These are phyloP conservation scores for Macaranga tanarius DNA, from an alignment of 441 rosid species.

Conservation along the genomic window DNA sequence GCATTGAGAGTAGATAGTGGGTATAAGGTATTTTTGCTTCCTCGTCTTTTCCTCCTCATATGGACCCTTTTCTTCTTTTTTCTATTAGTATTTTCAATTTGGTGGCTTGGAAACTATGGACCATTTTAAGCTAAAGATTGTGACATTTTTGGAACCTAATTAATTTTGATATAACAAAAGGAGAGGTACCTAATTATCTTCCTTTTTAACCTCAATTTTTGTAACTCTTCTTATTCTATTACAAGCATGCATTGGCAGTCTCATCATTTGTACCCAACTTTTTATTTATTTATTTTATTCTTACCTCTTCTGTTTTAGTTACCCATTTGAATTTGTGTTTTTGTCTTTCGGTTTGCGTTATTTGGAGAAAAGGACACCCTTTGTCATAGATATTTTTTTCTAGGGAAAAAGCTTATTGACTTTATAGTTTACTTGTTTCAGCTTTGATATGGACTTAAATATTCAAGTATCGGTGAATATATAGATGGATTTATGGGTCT, in stretches of 20 bases:
- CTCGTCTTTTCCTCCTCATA: conserved; percentile 16
- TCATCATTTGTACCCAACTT: not conserved
- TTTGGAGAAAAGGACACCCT: conserved; percentile 4
- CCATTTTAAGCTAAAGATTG: conserved; percentile 26
- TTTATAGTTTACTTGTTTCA: not conserved
- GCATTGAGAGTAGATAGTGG: not conserved
- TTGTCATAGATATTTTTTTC: not conserved
- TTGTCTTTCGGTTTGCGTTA: not conserved
- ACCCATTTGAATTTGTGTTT: not conserved
- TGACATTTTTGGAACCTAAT: conserved; percentile 20
- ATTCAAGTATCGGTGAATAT: too few species aligned
- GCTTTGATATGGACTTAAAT: too few species aligned
- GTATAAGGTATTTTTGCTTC: conserved; percentile 13
- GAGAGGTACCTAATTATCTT: not conserved
- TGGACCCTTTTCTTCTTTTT: not conserved
- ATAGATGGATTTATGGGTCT: too few species aligned
- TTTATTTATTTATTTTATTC: not conserved
- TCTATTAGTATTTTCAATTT: not conserved
- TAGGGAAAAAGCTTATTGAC: not conserved
- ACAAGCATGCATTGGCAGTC: too few species aligned
- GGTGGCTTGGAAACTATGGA: conserved; percentile 26
- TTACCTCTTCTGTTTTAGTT: not conserved
- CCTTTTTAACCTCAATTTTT: not conserved
- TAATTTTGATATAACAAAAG: not conserved
- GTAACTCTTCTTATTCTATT: not conserved